These are phyloP conservation scores for Globisporangium apiculatum DNA, from an alignment of 352 stramenopile species.

Conservation along the genomic window DNA sequence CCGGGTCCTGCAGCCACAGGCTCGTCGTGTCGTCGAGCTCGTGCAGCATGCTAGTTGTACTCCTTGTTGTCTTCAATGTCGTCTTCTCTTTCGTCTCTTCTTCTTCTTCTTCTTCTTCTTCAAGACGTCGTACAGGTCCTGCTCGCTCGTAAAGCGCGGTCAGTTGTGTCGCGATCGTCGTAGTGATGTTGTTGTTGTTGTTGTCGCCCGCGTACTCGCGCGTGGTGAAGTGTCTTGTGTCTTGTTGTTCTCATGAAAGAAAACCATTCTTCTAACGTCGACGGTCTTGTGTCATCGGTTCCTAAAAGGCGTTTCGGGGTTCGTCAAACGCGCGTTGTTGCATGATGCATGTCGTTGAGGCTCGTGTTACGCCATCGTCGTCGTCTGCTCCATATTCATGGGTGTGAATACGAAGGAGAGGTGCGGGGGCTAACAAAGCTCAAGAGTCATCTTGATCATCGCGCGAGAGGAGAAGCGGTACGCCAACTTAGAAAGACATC, in stretches of 20 bases:
- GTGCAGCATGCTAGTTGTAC: conserved; percentile 44
- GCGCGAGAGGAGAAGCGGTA: conserved; percentile 43
- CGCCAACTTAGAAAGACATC: conserved; percentile 88
- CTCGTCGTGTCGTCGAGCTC: conserved; percentile 47
- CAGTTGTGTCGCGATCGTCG: conserved; percentile 14
- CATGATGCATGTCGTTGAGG: not conserved
- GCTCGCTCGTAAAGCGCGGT: not conserved
- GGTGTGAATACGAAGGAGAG: conserved; percentile 43
- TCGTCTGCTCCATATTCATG: conserved; percentile 41
- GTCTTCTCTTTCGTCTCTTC: conserved; percentile 8
- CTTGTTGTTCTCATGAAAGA: conserved; percentile 72
- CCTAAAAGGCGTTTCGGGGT: conserved; percentile 53
- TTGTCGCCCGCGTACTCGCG: conserved; percentile 8
- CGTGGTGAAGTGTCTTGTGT: conserved; percentile 36
- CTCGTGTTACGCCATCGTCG: conserved; percentile 1
- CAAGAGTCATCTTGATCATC: conserved; percentile 76
- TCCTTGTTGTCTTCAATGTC: conserved; percentile 22
- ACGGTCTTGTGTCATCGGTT: conserved; percentile 70
- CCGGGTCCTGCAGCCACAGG: conserved; percentile 47
- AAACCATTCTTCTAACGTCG: conserved; percentile 79
- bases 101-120: conserved; percentile 12
- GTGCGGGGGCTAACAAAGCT: conserved; percentile 42
- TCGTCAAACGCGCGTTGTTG: conserved; percentile 36
- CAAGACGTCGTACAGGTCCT: not conserved
- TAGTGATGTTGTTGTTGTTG: conserved; percentile 12